Evolutionary conservation across 306 rosid species (phyloP).

Genomic region (Cyamopsis tetragonoloba): DNA sequence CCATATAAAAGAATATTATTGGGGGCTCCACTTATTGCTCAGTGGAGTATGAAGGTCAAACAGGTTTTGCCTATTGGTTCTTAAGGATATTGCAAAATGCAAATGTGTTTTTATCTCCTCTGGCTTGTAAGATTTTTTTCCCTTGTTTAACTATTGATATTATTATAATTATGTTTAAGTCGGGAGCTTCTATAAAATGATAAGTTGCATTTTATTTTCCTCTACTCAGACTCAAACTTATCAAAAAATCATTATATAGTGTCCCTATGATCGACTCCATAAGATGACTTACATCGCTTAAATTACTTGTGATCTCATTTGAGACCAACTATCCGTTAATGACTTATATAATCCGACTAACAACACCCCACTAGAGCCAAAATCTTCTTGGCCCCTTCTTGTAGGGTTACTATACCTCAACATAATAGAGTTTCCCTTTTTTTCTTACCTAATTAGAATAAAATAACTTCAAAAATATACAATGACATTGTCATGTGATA

Average conservation of each 20-base stretch:
- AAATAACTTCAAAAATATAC: not conserved
- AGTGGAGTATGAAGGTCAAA: slow-evolving; percentile 35
- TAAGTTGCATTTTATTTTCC: no score
- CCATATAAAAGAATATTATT: slow-evolving; percentile 21
- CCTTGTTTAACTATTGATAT: not conserved
- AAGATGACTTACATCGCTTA: no score
- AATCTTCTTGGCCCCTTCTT: not conserved
- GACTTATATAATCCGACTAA: no score
- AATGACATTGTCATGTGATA: not conserved
- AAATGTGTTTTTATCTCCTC: not conserved
- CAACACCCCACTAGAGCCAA: not conserved
- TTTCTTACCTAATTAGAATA: not conserved
- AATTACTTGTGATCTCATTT: no score
- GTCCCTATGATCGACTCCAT: no score
- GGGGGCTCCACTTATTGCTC: slow-evolving; percentile 27
- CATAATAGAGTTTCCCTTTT: not conserved
- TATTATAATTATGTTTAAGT: no score
- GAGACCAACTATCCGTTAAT: no score
- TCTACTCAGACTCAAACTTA: no score
- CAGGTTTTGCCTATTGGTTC: not conserved
- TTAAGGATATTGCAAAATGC: slow-evolving; percentile 22
- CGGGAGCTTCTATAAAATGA: no score
- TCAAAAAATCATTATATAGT: no score
- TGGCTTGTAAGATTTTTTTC: not conserved
- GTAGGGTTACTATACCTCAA: not conserved